These are phyloP conservation scores for Fusarium domesticum DNA, from an alignment of 2,329 filamentous ascomycete species.

Conservation along the genomic window DNA sequence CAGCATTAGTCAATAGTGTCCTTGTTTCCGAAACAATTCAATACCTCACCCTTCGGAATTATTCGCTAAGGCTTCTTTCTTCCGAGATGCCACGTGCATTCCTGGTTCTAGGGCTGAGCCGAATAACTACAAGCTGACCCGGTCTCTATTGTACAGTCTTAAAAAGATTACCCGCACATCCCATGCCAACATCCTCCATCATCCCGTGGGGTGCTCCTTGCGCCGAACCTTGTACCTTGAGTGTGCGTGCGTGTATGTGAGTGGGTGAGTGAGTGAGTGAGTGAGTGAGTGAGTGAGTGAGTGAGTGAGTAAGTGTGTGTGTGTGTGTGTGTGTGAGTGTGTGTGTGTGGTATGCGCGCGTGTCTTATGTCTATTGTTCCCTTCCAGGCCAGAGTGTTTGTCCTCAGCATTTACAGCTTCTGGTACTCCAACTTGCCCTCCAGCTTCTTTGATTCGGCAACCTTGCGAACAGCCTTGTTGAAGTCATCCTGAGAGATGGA, in stretches of 20 bases:
- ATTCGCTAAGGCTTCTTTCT: constrained; percentile 8
- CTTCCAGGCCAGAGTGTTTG: constrained; percentile 1
- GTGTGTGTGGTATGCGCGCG: background rate
- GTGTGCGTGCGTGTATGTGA: background rate
- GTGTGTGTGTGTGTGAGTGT: background rate
- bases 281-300: background rate
- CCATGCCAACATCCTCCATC: constrained; percentile 15
- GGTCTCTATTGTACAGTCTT: constrained; percentile 32
- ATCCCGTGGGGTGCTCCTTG: constrained; percentile 9
- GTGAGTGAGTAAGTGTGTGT: background rate
- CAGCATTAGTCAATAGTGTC: no score
- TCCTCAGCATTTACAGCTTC: constrained; percentile 65
- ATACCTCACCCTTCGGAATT: background rate
- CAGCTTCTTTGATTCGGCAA: constrained; percentile 95
- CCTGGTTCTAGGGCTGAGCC: constrained; percentile 25
- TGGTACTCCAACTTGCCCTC: constrained; percentile 98
- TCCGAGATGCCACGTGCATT: constrained; percentile 28
- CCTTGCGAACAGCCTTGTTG: constrained; percentile 98
- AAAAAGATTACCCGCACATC: constrained; percentile 21
- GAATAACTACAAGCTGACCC: constrained; percentile 18
- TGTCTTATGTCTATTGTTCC: constrained; percentile 8
- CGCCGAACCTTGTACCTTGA: constrained; percentile 6
- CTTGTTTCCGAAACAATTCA: background rate
- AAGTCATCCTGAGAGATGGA: constrained; percentile 98
- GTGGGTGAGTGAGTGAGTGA: background rate